phyloP scores from a whole-genome alignment of 2,329 filamentous ascomycete species.

The Aspergillus sp. region DNA sequence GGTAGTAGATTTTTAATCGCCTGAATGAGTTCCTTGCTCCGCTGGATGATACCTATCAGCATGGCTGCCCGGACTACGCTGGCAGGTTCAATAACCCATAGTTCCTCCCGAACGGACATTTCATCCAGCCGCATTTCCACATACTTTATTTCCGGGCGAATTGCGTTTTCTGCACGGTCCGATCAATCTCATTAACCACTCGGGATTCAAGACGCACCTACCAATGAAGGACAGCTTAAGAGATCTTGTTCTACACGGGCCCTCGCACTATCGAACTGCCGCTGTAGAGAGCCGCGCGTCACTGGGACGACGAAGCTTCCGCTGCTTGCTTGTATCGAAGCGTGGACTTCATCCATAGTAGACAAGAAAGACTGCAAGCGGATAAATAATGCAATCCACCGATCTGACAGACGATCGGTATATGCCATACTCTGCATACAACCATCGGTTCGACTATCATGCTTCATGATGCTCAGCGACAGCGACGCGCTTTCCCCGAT shows the following conservation, averaged over 20 bases:
- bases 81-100: constrained; percentile 17
- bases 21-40: constrained; percentile 18
- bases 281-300: constrained; percentile 16
- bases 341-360: constrained; percentile 18
- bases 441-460: constrained; percentile 11
- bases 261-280: constrained; percentile 11
- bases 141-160: constrained; percentile 18
- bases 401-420: constrained; percentile 15
- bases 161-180: constrained; percentile 12
- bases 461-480: too few relatives aligned
- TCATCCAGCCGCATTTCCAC: constrained; percentile 18
- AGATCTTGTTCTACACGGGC: constrained; percentile 9
- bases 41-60: constrained; percentile 18
- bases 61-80: constrained; percentile 16
- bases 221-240: constrained; percentile 8
- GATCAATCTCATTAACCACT: background rate
- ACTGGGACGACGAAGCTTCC: constrained; percentile 4
- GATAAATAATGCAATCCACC: constrained; percentile 20
- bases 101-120: constrained; percentile 19
- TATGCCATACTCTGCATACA: constrained; percentile 9
- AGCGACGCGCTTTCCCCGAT: too few relatives aligned
- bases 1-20: background rate
- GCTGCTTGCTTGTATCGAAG: constrained; percentile 16
- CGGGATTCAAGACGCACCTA: constrained; percentile 7
- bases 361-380: constrained; percentile 17